Evolutionary conservation across 305 asterid genomes (phyloP), one percentile per base, ranked within the genome.

Genomic region (Fraxinus latifolia): DNA sequence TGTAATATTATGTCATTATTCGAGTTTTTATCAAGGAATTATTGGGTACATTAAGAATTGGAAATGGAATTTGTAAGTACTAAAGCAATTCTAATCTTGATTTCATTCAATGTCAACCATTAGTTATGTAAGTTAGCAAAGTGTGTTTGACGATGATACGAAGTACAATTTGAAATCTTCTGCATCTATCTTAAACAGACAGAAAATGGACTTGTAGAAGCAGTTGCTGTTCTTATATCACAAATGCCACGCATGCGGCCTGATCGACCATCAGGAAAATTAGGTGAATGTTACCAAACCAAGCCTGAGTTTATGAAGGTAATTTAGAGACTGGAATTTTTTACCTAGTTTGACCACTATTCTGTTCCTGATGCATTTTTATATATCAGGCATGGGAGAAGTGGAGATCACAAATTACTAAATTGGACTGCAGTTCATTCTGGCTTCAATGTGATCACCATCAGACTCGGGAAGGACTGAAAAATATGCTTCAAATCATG

Each of bases 241-340:
- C 90, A 89, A 86, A 96, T 90, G 98, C 98, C 99, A 33, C 95
- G 96, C 58, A 82, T 96, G 92, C 94, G 97, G 70, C 88, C 92
- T 71, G 89, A 87, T 81, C 82, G 87, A 58, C 84, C 89, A 11
- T 88, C 87, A 80, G 97, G 85, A 74, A 93, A 83, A 77, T 82
- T 92, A 79, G 98, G 99, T 50, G 89, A 86, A 84, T 93, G 97
- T 89, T 92, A 90, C 86, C 85, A 85, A 77, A 89, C 91, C 82
- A 96, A 93, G 89, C 97, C 97, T 2, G 98, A 93, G 85, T 96
- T 96, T 84, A 87, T 96, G 97, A 94, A 93, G 96, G 98, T 94
- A 90, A 78, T 62, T 75, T 33, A 58, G 74, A 55, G 27, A 74
- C 79, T 37, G 79, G 81, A 75, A 62, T 37, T 7, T 82, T 82